Evolutionary conservation across 2,329 filamentous ascomycete genomes (phyloP).

Genomic region (Ophiobolus disseminans): DNA sequence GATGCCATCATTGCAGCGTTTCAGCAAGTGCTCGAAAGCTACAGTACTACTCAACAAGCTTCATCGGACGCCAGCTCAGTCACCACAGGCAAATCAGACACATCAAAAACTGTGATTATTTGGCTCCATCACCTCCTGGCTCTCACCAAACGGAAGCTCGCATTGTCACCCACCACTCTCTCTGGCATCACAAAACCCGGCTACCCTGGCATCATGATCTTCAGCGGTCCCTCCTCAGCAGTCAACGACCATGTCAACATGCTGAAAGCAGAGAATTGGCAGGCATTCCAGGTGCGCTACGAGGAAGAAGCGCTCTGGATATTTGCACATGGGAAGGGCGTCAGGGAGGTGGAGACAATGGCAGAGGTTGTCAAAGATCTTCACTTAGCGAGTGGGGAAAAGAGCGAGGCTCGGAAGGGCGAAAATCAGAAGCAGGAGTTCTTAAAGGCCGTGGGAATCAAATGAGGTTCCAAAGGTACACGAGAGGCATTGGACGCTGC

Average conservation of each 20-base stretch:
- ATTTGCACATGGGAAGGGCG: slow-evolving; percentile 49
- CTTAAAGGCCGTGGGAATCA: slow-evolving; percentile 45
- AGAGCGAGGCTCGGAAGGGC: slow-evolving; percentile 6
- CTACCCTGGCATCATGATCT: slow-evolving; percentile 55
- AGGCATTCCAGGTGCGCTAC: slow-evolving; percentile 55
- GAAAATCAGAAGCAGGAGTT: slow-evolving; percentile 37
- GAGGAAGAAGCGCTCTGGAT: slow-evolving; percentile 49
- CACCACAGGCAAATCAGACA: neutral
- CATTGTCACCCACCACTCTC: slow-evolving; percentile 47
- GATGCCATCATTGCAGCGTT: slow-evolving; percentile 53
- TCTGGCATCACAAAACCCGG: slow-evolving; percentile 56
- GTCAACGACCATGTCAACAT: slow-evolving; percentile 53
- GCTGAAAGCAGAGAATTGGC: slow-evolving; percentile 55
- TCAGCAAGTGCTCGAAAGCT: slow-evolving; percentile 26
- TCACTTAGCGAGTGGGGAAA: slow-evolving; percentile 23
- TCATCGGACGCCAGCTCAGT: neutral
- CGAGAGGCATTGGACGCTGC: too few species aligned
- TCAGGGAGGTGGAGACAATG: slow-evolving; percentile 55
- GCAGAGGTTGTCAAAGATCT: slow-evolving; percentile 51
- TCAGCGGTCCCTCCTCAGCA: slow-evolving; percentile 47
- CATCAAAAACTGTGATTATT: slow-evolving; percentile 51
- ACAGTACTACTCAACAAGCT: neutral
- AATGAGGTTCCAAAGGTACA: slow-evolving; percentile 21
- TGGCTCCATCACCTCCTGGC: slow-evolving; percentile 58
- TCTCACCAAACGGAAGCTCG: slow-evolving; percentile 55